Conservation (phyloP, 768 basidiomycete genomes). For the Lactarius hengduanensis region DNA sequence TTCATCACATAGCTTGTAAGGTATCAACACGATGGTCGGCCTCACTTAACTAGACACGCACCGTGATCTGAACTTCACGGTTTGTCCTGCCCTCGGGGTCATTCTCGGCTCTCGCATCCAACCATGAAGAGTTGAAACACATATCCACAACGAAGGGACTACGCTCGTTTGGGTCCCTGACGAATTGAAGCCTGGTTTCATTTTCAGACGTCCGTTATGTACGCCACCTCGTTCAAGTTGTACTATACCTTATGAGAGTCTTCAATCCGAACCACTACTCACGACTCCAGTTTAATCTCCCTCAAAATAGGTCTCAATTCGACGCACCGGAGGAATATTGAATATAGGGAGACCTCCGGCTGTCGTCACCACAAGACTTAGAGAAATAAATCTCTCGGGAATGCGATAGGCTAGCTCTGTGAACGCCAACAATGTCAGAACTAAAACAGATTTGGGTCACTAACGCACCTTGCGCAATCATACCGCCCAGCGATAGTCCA, state of each 20-base stretch:
- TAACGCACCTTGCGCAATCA: constrained; percentile 71
- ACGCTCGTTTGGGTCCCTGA: constrained; percentile 45
- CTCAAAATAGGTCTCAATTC: background rate
- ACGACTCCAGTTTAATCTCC: background rate
- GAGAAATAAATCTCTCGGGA: constrained; percentile 62
- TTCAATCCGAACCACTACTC: constrained; percentile 30
- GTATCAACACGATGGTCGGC: background rate
- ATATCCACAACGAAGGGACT: constrained; percentile 53
- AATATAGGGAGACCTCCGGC: constrained; percentile 56
- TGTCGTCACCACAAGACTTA: constrained; percentile 68
- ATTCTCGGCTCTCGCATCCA: constrained; percentile 49
- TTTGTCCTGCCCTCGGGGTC: constrained; percentile 65
- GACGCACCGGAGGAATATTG: constrained; percentile 63
- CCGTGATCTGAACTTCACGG: constrained; percentile 55
- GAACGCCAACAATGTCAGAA: background rate
- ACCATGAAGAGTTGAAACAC: constrained; percentile 63
- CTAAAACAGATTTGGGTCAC: background rate
- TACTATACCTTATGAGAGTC: constrained; percentile 12
- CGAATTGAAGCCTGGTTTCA: constrained; percentile 38
- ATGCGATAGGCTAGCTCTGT: constrained; percentile 68
- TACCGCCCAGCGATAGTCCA: constrained; percentile 76
- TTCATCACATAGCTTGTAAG: constrained; percentile 42
- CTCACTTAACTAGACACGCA: constrained; percentile 32
- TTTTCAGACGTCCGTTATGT: background rate
- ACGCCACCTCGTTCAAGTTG: no score